These are phyloP conservation scores for Pyrenula massariospora DNA, from an alignment of 495 filamentous ascomycete species.

Conservation along the genomic window DNA sequence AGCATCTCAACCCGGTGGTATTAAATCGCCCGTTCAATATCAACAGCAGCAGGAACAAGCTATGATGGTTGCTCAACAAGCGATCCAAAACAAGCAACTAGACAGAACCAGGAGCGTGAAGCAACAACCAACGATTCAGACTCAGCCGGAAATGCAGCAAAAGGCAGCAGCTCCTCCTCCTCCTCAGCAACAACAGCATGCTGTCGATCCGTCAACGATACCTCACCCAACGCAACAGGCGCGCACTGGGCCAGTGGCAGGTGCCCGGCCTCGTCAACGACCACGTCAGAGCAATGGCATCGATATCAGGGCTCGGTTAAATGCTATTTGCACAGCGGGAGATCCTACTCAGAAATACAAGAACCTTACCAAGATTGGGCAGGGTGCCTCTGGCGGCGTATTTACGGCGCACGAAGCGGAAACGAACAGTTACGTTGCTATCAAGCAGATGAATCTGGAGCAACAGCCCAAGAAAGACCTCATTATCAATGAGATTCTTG, in stretches of 20 bases:
- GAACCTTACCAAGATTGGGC: constrained; percentile 87
- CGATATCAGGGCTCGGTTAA: constrained; percentile 73
- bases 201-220: constrained; percentile 13
- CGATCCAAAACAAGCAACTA: constrained; percentile 40
- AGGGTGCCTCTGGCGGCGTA: constrained; percentile 93
- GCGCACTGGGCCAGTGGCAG: constrained; percentile 37
- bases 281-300: constrained; percentile 60
- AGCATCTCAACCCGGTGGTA: constrained; percentile 15
- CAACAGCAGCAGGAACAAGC: constrained; percentile 80
- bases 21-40: constrained; percentile 43
- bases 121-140: constrained; percentile 29
- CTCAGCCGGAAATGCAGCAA: constrained; percentile 20
- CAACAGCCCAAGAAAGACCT: constrained; percentile 98
- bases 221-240: constrained; percentile 9
- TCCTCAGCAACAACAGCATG: constrained; percentile 42
- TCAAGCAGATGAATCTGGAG: constrained; percentile 99
- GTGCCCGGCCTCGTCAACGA: constrained; percentile 63
- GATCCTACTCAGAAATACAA: constrained; percentile 83
- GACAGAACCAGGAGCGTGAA: constrained; percentile 60
- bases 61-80: constrained; percentile 62
- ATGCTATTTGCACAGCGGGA: constrained; percentile 77
- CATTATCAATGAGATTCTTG: constrained; percentile 97
- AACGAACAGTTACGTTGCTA: constrained; percentile 80
- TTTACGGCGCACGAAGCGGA: constrained; percentile 81
- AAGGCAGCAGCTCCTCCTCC: constrained; percentile 27